Evolutionary conservation across 2,329 filamentous ascomycete species (phyloP).

Genomic region (Achaetomium macrosporum): DNA sequence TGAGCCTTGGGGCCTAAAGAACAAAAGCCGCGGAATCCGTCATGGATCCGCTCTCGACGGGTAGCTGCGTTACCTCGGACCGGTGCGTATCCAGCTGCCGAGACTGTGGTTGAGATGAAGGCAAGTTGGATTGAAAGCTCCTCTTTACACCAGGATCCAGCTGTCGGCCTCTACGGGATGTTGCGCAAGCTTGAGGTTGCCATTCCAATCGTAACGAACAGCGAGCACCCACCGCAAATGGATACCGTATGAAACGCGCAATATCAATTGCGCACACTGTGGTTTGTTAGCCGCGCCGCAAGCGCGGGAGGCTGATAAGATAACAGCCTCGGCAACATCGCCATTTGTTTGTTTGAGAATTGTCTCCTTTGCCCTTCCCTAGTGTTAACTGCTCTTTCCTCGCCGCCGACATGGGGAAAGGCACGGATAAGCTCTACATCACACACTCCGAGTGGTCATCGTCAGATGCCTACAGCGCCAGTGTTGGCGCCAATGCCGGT

Average conservation of each 20-base stretch:
- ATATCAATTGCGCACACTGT: background rate
- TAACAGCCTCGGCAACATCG: background rate
- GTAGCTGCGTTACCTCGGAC: background rate
- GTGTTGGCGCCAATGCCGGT: conserved; percentile 64
- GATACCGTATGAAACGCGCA: background rate
- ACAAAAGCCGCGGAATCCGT: background rate
- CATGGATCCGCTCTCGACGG: background rate
- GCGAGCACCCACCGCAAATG: background rate
- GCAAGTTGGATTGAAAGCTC: background rate
- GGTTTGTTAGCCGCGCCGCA: background rate
- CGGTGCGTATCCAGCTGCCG: background rate
- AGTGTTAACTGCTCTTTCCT: background rate
- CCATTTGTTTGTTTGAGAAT: background rate
- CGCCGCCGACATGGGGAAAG: conserved; percentile 40
- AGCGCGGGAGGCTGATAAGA: conserved; percentile 9
- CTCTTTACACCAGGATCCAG: background rate
- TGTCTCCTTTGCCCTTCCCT: background rate
- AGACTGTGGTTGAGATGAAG: background rate
- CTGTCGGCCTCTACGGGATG: background rate
- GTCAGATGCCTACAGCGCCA: conserved; percentile 79
- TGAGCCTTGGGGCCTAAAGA: background rate
- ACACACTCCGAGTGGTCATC: conserved; percentile 98
- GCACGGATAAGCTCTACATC: conserved; percentile 61
- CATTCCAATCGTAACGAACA: background rate
- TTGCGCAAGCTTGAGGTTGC: conserved; percentile 4